phyloP scores from a whole-genome alignment of 805 yeast genomes.

The Schwanniomyces pseudopolymorphus region DNA sequence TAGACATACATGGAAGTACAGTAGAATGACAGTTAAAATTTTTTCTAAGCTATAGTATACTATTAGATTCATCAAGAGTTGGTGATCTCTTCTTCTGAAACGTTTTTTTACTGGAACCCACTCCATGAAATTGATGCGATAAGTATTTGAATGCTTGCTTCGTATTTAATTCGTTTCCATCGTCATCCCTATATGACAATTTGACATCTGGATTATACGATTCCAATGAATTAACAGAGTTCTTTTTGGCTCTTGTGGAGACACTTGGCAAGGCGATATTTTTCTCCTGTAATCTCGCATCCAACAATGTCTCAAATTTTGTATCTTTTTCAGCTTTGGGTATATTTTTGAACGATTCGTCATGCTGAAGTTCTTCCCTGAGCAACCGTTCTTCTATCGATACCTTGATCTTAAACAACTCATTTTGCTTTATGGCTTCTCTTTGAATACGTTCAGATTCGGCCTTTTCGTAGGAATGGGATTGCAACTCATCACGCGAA shows the following conservation, averaged over 20 bases:
- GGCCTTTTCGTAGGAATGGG: slow-evolving; percentile 7
- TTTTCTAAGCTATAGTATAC: background rate
- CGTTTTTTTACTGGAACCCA: slow-evolving; percentile 21
- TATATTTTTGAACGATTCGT: slow-evolving; percentile 22
- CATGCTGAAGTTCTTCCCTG: slow-evolving; percentile 25
- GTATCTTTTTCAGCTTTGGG: slow-evolving; percentile 28
- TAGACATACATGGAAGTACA: background rate
- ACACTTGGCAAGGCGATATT: slow-evolving; percentile 12
- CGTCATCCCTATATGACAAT: slow-evolving; percentile 61
- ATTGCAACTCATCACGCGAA: slow-evolving; percentile 17
- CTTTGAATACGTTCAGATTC: slow-evolving; percentile 16
- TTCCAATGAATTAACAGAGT: slow-evolving; percentile 8
- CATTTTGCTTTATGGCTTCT: slow-evolving; percentile 27
- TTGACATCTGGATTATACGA: slow-evolving; percentile 49
- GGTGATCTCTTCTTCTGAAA: slow-evolving; percentile 2
- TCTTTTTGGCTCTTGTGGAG: background rate
- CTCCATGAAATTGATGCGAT: slow-evolving; percentile 79
- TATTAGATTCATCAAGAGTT: background rate
- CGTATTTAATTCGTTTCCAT: slow-evolving; percentile 56
- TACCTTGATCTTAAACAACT: slow-evolving; percentile 26
- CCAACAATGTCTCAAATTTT: slow-evolving; percentile 26
- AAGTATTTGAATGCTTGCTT: slow-evolving; percentile 77
- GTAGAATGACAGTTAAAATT: background rate
- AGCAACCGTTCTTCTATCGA: slow-evolving; percentile 34
- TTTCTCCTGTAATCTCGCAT: slow-evolving; percentile 25